Evolutionary conservation across 805 yeast species (phyloP).

Genomic region (Yamadazyma insecticola): DNA sequence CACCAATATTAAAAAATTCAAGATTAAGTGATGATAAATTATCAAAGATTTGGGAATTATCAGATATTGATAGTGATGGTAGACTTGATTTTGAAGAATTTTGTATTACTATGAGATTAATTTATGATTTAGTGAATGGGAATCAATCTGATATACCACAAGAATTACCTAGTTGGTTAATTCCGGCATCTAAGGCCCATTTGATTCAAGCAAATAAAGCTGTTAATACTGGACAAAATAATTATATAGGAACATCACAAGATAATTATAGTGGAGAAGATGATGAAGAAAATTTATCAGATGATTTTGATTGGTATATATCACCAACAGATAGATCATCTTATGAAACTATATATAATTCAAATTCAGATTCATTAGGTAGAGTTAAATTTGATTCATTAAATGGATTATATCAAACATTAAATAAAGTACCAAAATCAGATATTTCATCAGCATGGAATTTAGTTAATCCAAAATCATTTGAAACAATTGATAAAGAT

Average conservation of each 20-base stretch:
- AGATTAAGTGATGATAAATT: slow-evolving; percentile 74
- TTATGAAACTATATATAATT: slow-evolving; percentile 73
- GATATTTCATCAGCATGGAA: slow-evolving; percentile 93
- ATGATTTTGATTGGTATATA: slow-evolving; percentile 93
- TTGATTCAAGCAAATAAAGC: slow-evolving; percentile 81
- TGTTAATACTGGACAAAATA: slow-evolving; percentile 25
- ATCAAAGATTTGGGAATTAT: slow-evolving; percentile 82
- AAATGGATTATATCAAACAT: slow-evolving; percentile 60
- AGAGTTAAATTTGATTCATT: slow-evolving; percentile 72
- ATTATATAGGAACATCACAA: slow-evolving; percentile 10
- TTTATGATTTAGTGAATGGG: slow-evolving; percentile 87
- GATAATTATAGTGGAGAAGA: slow-evolving; percentile 46
- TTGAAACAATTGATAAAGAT: slow-evolving; percentile 87
- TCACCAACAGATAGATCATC: slow-evolving; percentile 79
- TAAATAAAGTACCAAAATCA: slow-evolving; percentile 70
- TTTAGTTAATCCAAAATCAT: slow-evolving; percentile 84
- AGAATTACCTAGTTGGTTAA: slow-evolving; percentile 82
- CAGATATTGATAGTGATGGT: slow-evolving; percentile 93
- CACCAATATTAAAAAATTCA: slow-evolving; percentile 84
- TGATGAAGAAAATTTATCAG: slow-evolving; percentile 55
- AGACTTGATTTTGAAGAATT: slow-evolving; percentile 93
- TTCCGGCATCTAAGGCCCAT: slow-evolving; percentile 86
- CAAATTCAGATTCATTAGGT: slow-evolving; percentile 75
- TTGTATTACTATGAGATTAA: slow-evolving; percentile 93
- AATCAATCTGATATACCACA: slow-evolving; percentile 52